These are phyloP conservation scores for Zelonia costaricensis DNA, from an alignment of 208 protist species.

Conservation along the genomic window DNA sequence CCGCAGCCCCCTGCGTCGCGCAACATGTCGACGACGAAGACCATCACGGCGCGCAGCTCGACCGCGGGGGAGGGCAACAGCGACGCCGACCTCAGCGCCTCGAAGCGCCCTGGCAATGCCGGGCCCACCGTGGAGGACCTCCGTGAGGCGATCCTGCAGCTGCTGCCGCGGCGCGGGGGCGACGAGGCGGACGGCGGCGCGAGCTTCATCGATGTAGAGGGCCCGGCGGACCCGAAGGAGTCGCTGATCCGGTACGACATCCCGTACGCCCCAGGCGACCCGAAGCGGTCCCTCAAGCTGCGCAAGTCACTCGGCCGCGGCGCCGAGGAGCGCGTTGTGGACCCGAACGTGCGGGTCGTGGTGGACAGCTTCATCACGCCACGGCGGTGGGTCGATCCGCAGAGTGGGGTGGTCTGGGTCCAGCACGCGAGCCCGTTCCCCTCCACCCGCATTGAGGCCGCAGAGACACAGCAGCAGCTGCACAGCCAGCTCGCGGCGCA, in stretches of 20 bases:
- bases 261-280: conserved; percentile 68
- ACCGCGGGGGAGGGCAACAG: too few species aligned
- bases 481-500: conserved; percentile 16
- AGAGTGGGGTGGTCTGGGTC: conserved; percentile 66
- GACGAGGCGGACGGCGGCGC: neutral
- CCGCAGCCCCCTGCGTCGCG: too few species aligned
- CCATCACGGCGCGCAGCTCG: too few species aligned
- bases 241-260: conserved; percentile 83
- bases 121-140: conserved; percentile 3
- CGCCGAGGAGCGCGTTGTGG: conserved; percentile 37
- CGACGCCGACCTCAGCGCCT: neutral
- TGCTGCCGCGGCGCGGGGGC: conserved; percentile 26
- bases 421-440: conserved; percentile 82
- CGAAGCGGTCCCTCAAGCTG: conserved; percentile 60
- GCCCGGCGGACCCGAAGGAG: conserved; percentile 50
- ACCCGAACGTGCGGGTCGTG: conserved; percentile 82
- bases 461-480: conserved; percentile 64
- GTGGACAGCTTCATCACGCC: conserved; percentile 86
- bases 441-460: conserved; percentile 71
- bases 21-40: too few species aligned
- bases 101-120: neutral
- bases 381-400: conserved; percentile 65
- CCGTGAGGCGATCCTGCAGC: conserved; percentile 34
- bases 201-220: conserved; percentile 67
- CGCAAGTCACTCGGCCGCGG: conserved; percentile 40